phyloP scores from a whole-genome alignment of 228 moss, liverwort and hornwort species.

The Sphagnum magellanicum region DNA sequence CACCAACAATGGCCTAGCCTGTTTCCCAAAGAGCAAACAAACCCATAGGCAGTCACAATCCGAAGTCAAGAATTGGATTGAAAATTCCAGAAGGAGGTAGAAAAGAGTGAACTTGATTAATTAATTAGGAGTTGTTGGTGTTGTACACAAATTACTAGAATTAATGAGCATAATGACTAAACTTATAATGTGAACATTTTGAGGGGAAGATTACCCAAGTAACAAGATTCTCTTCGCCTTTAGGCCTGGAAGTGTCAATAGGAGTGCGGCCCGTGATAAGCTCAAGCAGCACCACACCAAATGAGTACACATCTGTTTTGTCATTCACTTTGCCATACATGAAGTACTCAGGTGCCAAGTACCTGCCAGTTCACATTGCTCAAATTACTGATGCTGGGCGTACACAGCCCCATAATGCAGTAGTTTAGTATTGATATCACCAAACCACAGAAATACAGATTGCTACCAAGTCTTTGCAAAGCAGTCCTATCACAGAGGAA shows the following conservation, averaged over 20 bases:
- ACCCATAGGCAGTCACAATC: background rate
- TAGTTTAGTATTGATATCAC: too few relatives aligned
- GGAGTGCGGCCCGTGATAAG: slow-evolving; percentile 87
- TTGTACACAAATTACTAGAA: too few relatives aligned
- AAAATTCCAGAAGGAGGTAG: too few relatives aligned
- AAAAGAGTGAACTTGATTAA: too few relatives aligned
- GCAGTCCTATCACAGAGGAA: too few relatives aligned
- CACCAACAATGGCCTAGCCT: slow-evolving; percentile 84
- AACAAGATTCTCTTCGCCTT: slow-evolving; percentile 80
- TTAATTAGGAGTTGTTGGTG: too few relatives aligned
- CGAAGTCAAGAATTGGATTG: background rate
- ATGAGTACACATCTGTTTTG: slow-evolving; percentile 91
- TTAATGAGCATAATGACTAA: too few relatives aligned
- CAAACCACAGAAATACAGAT: too few relatives aligned
- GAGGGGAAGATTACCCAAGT: slow-evolving; percentile 60
- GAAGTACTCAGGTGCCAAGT: slow-evolving; percentile 96
- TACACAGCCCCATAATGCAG: too few relatives aligned
- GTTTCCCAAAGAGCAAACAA: slow-evolving; percentile 3
- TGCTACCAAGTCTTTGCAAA: too few relatives aligned
- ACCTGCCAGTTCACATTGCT: slow-evolving; percentile 32
- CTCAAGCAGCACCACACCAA: slow-evolving; percentile 87
- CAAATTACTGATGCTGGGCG: too few relatives aligned
- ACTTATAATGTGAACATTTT: too few relatives aligned
- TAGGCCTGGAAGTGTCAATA: slow-evolving; percentile 72
- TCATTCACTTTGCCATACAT: slow-evolving; percentile 98